Base-by-base conservation (phyloP, 2,329 filamentous ascomycete species). In the Kalmusia sp. region DNA sequence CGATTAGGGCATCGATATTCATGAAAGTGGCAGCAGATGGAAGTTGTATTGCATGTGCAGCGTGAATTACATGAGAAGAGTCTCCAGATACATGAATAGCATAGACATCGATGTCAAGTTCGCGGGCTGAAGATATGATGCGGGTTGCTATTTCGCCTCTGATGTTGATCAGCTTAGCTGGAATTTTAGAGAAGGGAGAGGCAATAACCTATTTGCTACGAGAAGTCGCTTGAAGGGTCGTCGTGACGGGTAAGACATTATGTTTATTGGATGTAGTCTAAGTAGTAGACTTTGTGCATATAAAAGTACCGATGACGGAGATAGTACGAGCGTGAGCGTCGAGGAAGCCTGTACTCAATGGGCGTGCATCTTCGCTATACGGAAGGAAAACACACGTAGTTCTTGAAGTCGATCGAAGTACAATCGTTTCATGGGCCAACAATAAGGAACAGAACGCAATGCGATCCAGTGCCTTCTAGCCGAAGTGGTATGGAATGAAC, bases 101-200 rank as follows among this genome's bases (percentile, higher is more conserved):
- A 57, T 80, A 82, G 1, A 83, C 86, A 49, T 84, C 79, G 7
- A 86, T 75, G 11, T 73, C 74, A 3, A 87, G 74, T 69, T 88
- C 86, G 34, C 84, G 77, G n/a, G 82, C 83, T 50, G 85, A 79
- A 25, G 81, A 79, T 28, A 87, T 74, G 41, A 88, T 85, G 11
- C 86, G 79, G 2, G 84, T 80, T 49, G 85, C 85, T 46, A 89
- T 87, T 68, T 88, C 86, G 50, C 86, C 86, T 74, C 84, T 85
- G 47, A 22, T 21, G 22, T 15, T 15, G 6, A 6, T 19, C 1
- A 24, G 17, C 52, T 51, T 37, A 57, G 52, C 12, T 44, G 4
- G 2, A 6, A 0, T 21, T 14, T 9, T 12, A 25, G 7, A 2
- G 21, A 22, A 24, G 6, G 21, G 22, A 19, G 34, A 28, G 14